These are phyloP conservation scores for Stenocarpella maydis DNA, from an alignment of 2,329 filamentous ascomycete species.

Conservation along the genomic window DNA sequence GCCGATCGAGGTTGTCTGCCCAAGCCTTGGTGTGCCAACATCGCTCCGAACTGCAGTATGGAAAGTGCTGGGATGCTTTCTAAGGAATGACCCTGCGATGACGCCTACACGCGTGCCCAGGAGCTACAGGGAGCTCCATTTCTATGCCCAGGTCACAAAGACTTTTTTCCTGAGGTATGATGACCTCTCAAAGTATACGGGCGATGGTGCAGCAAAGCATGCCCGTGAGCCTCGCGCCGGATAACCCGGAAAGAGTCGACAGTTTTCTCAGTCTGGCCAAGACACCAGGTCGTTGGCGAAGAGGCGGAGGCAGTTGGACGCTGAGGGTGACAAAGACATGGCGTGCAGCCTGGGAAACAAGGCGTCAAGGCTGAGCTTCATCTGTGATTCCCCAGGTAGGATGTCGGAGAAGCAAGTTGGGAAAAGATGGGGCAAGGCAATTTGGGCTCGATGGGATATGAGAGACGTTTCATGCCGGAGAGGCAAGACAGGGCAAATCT, in stretches of 20 bases:
- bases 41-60: neutral
- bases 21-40: neutral
- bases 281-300: neutral
- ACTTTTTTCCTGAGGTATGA: neutral
- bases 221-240: neutral
- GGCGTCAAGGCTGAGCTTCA: neutral
- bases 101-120: neutral
- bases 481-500: neutral
- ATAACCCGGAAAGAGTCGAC: neutral
- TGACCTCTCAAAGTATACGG: neutral
- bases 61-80: neutral
- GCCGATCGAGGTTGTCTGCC: conserved; percentile 2
- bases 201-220: neutral
- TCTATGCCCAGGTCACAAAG: neutral
- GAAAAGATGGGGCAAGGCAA: neutral
- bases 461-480: neutral
- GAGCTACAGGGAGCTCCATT: conserved; percentile 7
- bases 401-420: neutral
- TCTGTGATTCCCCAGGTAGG: neutral
- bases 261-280: neutral
- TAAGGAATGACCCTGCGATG: neutral
- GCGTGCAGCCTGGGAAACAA: neutral
- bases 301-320: neutral
- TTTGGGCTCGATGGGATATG: neutral
- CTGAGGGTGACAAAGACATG: neutral